Evolutionary conservation across 2,329 filamentous ascomycete genomes (phyloP).

Genomic region (Ophiocordyceps unilateralis): DNA sequence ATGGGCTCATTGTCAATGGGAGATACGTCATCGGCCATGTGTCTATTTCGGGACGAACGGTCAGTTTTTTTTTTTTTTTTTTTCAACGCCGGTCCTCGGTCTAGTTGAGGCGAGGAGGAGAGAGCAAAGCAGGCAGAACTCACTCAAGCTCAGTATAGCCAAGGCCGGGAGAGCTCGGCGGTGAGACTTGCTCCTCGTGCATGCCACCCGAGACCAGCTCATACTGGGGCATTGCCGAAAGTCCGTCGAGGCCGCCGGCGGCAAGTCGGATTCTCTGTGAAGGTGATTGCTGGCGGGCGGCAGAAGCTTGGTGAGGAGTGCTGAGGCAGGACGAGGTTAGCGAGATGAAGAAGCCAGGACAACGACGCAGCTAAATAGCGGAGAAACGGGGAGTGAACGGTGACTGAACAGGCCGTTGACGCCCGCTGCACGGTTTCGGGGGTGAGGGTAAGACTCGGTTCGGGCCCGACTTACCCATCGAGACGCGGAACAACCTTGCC

Average conservation of each 20-base stretch:
- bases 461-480: conserved; percentile 13
- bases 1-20: conserved; percentile 30
- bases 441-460: neutral
- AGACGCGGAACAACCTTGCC: conserved; percentile 15
- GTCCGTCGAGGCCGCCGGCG: too few species aligned
- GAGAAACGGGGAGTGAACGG: neutral
- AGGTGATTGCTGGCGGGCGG: neutral
- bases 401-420: too few species aligned
- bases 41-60: conserved; percentile 4
- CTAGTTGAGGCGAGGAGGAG: neutral
- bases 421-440: neutral
- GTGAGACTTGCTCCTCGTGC: conserved; percentile 30
- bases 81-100: too few species aligned
- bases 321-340: neutral
- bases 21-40: conserved; percentile 24
- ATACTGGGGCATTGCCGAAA: conserved; percentile 20
- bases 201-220: conserved; percentile 11
- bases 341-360: neutral
- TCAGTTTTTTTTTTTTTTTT: too few species aligned
- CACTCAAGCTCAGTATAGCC: conserved; percentile 20
- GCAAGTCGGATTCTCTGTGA: neutral
- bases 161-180: conserved; percentile 38
- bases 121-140: conserved; percentile 8
- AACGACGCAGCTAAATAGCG: neutral
- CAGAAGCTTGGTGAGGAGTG: neutral